Conservation (phyloP, 2,329 filamentous ascomycete species). For the Bertia moriformis region DNA sequence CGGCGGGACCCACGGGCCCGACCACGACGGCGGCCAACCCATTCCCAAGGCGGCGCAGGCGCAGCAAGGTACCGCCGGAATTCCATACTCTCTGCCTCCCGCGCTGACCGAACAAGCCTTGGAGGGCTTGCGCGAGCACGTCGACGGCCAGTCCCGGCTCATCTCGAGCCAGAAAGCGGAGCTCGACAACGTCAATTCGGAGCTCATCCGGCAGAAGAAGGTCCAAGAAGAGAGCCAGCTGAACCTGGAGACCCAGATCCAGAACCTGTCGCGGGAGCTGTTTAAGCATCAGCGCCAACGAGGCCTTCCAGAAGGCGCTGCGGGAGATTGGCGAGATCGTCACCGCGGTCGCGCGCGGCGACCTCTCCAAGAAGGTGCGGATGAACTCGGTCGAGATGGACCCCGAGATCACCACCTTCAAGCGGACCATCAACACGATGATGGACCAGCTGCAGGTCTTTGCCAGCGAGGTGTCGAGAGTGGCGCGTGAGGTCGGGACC, state of each 20-base stretch:
- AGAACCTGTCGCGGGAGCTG: constrained; percentile 77
- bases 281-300: constrained; percentile 89
- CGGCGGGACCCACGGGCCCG: too few species aligned
- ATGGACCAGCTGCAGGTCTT: constrained; percentile 96
- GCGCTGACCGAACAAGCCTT: constrained; percentile 69
- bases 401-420: constrained; percentile 94
- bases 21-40: too few species aligned
- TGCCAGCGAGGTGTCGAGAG: constrained; percentile 85
- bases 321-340: constrained; percentile 95
- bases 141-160: constrained; percentile 84
- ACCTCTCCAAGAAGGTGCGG: constrained; percentile 89
- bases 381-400: constrained; percentile 96
- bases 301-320: constrained; percentile 94
- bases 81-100: constrained; percentile 23
- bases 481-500: constrained; percentile 89
- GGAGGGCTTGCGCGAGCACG: constrained; percentile 72
- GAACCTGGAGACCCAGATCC: constrained; percentile 72
- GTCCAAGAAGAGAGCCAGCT: constrained; percentile 71
- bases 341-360: constrained; percentile 85
- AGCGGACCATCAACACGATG: constrained; percentile 97
- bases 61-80: constrained; percentile 10
- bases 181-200: constrained; percentile 71
- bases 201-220: constrained; percentile 73
- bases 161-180: constrained; percentile 78
- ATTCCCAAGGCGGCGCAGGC: not conserved